Evolutionary conservation across 1,284 basidiomycete species (phyloP).

Genomic region (Ustilago tritici): DNA sequence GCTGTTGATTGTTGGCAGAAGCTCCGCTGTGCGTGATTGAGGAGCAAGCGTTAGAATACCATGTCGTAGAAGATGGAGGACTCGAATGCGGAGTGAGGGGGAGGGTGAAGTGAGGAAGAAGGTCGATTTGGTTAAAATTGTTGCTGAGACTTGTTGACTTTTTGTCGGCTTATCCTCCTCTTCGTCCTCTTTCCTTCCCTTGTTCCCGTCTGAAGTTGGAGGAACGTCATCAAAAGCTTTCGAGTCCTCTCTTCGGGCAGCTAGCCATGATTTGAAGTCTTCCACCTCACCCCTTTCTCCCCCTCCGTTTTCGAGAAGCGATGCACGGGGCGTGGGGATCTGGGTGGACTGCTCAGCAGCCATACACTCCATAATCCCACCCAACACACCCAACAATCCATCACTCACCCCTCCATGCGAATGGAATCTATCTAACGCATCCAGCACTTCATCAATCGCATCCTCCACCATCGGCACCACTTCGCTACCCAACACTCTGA

Average conservation of each 20-base stretch:
- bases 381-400: constrained; percentile 61
- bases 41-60: constrained; percentile 49
- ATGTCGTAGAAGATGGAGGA: constrained; percentile 43
- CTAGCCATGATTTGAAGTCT: constrained; percentile 21
- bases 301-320: not conserved
- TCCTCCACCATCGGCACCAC: constrained; percentile 65
- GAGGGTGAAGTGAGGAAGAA: constrained; percentile 56
- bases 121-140: constrained; percentile 41
- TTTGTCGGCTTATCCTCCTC: constrained; percentile 44
- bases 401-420: constrained; percentile 53
- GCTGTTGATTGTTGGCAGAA: constrained; percentile 59
- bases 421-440: constrained; percentile 67
- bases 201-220: not conserved
- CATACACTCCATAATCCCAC: constrained; percentile 56
- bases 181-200: constrained; percentile 6
- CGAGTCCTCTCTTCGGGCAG: constrained; percentile 4
- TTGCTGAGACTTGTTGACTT: constrained; percentile 37
- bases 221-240: constrained; percentile 8
- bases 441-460: constrained; percentile 67
- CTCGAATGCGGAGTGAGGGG: constrained; percentile 34
- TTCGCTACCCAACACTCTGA: constrained; percentile 62
- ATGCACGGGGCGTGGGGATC: not conserved
- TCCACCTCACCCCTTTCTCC: constrained; percentile 11
- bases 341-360: constrained; percentile 30
- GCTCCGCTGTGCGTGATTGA: constrained; percentile 47